phyloP scores from a whole-genome alignment of 345 rosid genomes.

The Aurinia saxatilis region DNA sequence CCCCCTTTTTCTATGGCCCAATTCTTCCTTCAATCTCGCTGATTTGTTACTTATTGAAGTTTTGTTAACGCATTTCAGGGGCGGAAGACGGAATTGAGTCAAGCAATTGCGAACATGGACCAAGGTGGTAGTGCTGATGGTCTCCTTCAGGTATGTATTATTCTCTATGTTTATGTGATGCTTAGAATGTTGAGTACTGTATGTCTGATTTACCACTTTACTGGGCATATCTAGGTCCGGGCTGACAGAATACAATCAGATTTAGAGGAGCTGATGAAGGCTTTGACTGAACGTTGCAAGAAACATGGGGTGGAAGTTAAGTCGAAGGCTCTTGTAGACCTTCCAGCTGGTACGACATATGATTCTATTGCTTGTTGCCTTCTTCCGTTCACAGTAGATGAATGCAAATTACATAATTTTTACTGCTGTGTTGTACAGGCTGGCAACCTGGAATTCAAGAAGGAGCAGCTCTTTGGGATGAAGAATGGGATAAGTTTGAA shows the following conservation, averaged over 20 bases:
- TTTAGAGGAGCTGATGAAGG: slow-evolving; percentile 86
- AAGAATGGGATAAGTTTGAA: slow-evolving; percentile 98
- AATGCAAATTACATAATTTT: slow-evolving; percentile 1
- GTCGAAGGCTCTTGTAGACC: slow-evolving; percentile 71
- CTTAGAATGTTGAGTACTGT: slow-evolving; percentile 1
- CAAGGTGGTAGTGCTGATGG: slow-evolving; percentile 96
- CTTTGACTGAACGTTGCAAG: slow-evolving; percentile 67
- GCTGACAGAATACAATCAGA: slow-evolving; percentile 96
- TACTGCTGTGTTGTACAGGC: slow-evolving; percentile 43
- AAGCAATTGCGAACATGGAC: slow-evolving; percentile 84
- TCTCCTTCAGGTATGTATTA: slow-evolving; percentile 68
- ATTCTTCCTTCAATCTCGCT: background rate
- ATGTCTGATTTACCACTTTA: slow-evolving; percentile 10
- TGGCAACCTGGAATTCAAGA: slow-evolving; percentile 98
- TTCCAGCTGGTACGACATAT: slow-evolving; percentile 65
- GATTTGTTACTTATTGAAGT: slow-evolving; percentile 3
- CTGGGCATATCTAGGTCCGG: slow-evolving; percentile 56
- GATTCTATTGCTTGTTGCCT: background rate
- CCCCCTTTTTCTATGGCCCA: slow-evolving; percentile 1
- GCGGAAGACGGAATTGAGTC: slow-evolving; percentile 76
- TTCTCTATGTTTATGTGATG: slow-evolving; percentile 5
- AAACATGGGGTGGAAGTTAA: slow-evolving; percentile 77
- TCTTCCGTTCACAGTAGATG: slow-evolving; percentile 1
- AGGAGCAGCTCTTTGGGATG: slow-evolving; percentile 88
- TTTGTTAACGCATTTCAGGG: slow-evolving; percentile 41